phyloP scores from a whole-genome alignment of 1,284 basidiomycete species.

The Pseudozyma sp. region DNA sequence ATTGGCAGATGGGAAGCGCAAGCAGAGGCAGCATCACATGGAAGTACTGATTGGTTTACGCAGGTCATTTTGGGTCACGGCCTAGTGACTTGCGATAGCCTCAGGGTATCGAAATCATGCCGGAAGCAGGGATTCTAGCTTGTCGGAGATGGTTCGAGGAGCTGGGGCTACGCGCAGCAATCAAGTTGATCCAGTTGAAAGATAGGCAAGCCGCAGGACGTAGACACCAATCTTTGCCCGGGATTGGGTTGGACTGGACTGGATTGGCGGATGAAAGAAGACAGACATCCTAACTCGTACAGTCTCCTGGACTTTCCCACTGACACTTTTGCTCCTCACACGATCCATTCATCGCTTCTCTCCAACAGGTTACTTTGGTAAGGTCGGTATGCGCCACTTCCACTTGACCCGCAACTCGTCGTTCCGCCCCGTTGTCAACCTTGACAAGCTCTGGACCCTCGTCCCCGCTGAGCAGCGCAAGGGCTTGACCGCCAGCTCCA shows the following conservation, averaged over 20 bases:
- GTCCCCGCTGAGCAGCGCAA: slow-evolving; percentile 67
- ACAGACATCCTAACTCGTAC: background rate
- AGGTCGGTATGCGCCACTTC: slow-evolving; percentile 93
- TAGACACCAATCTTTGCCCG: no score
- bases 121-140: no score
- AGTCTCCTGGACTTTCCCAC: background rate
- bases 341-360: background rate
- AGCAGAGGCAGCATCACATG: no score
- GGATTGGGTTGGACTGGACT: background rate
- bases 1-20: no score
- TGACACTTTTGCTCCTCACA: slow-evolving; percentile 10
- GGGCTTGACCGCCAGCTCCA: slow-evolving; percentile 54
- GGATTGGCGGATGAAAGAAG: background rate
- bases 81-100: no score
- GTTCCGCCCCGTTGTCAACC: slow-evolving; percentile 94
- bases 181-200: no score
- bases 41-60: no score
- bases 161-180: no score
- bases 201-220: no score
- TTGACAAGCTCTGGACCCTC: slow-evolving; percentile 69
- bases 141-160: no score
- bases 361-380: slow-evolving; percentile 90
- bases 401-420: slow-evolving; percentile 90
- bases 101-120: no score
- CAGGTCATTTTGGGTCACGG: no score